phyloP scores from a whole-genome alignment of 202 grass and related monocot genomes.

The Thinopyrum obtusiflorum region DNA sequence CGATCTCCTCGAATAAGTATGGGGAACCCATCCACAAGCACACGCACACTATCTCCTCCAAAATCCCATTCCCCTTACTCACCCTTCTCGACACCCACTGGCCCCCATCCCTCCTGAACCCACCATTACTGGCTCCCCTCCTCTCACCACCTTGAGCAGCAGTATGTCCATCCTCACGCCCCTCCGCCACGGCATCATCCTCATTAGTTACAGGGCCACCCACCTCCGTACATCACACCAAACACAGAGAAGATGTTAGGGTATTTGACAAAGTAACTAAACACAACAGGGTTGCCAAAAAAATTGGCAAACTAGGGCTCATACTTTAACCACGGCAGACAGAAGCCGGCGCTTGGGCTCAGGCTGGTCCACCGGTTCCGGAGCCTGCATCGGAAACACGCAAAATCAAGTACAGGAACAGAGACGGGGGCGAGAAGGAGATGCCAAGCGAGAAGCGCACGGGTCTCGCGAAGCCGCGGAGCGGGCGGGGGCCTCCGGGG shows the following conservation, averaged over 20 bases:
- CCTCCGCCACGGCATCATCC: constrained; percentile 12
- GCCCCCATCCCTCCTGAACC: constrained; percentile 53
- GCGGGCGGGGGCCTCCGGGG: constrained; percentile 42
- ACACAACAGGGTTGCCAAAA: not conserved
- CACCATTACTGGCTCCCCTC: constrained; percentile 39
- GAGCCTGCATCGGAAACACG: constrained; percentile 36
- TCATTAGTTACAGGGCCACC: constrained; percentile 42
- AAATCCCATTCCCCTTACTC: not conserved
- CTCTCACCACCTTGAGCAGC: constrained; percentile 29
- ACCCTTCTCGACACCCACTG: constrained; percentile 40
- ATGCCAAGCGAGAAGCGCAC: constrained; percentile 35
- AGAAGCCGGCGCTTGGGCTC: constrained; percentile 67
- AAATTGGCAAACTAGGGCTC: not conserved
- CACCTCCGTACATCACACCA: constrained; percentile 30
- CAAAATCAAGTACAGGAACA: not conserved
- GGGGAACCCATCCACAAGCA: not conserved
- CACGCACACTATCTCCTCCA: not conserved
- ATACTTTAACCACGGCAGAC: constrained; percentile 85
- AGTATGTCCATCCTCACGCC: not conserved
- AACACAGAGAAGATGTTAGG: not conserved
- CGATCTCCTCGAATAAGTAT: constrained; percentile 1
- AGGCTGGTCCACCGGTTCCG: constrained; percentile 57
- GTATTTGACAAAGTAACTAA: not conserved
- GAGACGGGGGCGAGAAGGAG: not conserved
- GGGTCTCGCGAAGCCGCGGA: constrained; percentile 63